Evolutionary conservation across 495 filamentous ascomycete genomes (phyloP).

Genomic region (Penicillium bialowiezense): DNA sequence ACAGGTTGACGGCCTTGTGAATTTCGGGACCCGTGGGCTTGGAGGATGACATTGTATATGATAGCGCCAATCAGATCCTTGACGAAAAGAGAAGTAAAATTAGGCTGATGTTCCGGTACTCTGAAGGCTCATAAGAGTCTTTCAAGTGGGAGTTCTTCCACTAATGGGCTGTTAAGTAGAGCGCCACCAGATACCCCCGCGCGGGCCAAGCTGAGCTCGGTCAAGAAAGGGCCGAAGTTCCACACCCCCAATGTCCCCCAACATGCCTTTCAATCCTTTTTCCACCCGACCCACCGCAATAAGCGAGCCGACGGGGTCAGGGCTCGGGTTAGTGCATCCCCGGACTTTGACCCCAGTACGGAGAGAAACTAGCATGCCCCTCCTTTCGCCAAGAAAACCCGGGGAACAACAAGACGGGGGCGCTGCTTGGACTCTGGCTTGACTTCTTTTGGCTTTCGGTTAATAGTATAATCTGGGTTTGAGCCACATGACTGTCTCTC

Average conservation of each 20-base stretch:
- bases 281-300: neutral
- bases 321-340: constrained; percentile 19
- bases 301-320: neutral
- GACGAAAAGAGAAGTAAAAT: neutral
- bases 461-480: neutral
- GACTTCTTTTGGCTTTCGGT: constrained; percentile 4
- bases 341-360: constrained; percentile 8
- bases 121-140: neutral
- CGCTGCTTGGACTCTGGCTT: constrained; percentile 3
- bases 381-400: constrained; percentile 15
- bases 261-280: neutral
- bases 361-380: neutral
- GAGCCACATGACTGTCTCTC: neutral
- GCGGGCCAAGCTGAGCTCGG: constrained; percentile 18
- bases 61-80: neutral
- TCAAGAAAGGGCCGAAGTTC: constrained; percentile 7
- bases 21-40: constrained; percentile 34
- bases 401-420: neutral
- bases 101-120: neutral
- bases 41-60: constrained; percentile 18
- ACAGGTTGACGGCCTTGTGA: constrained; percentile 53
- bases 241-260: neutral
- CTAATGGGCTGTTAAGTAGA: neutral
- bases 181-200: constrained; percentile 12
- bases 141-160: neutral